Evolutionary conservation across 768 basidiomycete genomes (phyloP).

Genomic region (Leccinum subgranulosum): DNA sequence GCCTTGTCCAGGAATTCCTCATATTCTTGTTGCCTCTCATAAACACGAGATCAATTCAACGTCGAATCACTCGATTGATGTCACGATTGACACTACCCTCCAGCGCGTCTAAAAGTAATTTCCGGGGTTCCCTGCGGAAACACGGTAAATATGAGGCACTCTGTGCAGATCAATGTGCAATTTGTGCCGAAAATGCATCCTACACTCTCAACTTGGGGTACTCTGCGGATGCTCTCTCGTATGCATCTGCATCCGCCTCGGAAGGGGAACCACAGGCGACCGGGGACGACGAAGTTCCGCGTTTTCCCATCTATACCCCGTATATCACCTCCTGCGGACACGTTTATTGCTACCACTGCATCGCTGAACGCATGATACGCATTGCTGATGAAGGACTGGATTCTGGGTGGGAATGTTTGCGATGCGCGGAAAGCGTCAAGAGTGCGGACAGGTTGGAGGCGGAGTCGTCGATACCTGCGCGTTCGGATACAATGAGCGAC

Average conservation of each 20-base stretch:
- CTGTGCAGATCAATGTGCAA: constrained; percentile 77
- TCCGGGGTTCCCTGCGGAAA: constrained; percentile 13
- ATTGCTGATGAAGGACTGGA: constrained; percentile 59
- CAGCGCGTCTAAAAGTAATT: constrained; percentile 24
- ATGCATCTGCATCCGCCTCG: constrained; percentile 21
- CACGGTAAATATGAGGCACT: constrained; percentile 69
- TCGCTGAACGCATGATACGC: constrained; percentile 78
- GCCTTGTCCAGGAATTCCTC: constrained; percentile 78
- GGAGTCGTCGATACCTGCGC: constrained; percentile 23
- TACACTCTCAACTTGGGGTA: constrained; percentile 57
- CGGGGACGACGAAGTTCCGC: constrained; percentile 37
- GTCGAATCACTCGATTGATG: constrained; percentile 43
- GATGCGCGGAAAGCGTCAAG: constrained; percentile 67
- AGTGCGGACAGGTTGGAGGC: constrained; percentile 55
- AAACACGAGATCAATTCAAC: constrained; percentile 61
- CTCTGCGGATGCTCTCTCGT: constrained; percentile 45
- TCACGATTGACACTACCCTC: constrained; percentile 24
- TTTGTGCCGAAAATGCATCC: constrained; percentile 79
- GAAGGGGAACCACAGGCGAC: constrained; percentile 13
- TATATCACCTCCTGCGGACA: constrained; percentile 85
- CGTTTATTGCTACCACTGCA: constrained; percentile 91
- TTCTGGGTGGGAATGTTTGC: constrained; percentile 75
- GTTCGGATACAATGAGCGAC: constrained; percentile 41
- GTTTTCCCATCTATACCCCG: constrained; percentile 73
- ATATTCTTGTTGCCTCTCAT: constrained; percentile 88